These are phyloP conservation scores for Vigna mungo DNA, from an alignment of 306 rosid genomes.

Conservation along the genomic window DNA sequence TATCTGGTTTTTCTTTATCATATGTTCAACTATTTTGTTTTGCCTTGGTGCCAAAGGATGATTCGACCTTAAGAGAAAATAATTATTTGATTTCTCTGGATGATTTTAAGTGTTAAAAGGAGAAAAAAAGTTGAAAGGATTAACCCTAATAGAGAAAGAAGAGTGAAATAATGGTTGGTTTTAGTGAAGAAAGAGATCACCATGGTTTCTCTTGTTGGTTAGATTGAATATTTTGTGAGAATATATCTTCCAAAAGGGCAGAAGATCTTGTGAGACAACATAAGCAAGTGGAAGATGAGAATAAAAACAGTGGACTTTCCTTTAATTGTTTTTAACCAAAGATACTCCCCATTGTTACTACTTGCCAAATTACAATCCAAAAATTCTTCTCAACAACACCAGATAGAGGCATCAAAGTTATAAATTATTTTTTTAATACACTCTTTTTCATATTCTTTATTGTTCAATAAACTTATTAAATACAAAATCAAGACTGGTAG, in stretches of 20 bases:
- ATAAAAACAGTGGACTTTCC: conserved; percentile 44
- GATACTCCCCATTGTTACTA: conserved; percentile 44
- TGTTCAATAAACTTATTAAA: background rate
- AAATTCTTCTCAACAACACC: background rate
- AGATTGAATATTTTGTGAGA: conserved; percentile 39
- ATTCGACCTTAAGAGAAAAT: conserved; percentile 46
- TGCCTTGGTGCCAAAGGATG: conserved; percentile 72
- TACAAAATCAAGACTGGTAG: no score
- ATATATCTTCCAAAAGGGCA: conserved; percentile 58
- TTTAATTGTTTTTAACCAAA: conserved; percentile 35
- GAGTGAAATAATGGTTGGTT: background rate
- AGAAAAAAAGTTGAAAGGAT: background rate
- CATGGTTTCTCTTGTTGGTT: conserved; percentile 51
- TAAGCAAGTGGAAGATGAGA: conserved; percentile 54
- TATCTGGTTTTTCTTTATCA: conserved; percentile 73
- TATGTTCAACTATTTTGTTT: background rate
- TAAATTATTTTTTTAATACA: background rate
- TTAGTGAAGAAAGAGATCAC: conserved; percentile 41
- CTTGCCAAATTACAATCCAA: background rate
- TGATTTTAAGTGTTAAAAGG: background rate
- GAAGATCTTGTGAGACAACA: conserved; percentile 60
- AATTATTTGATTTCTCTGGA: background rate
- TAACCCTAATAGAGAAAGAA: background rate
- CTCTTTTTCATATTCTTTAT: background rate
- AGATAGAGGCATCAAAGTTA: background rate